Percentiles rank a stretch among this genome's conserved stretches.
phyloP scores from a whole-genome alignment of 345 rosid species.

The Euphorbia peplus region DNA sequence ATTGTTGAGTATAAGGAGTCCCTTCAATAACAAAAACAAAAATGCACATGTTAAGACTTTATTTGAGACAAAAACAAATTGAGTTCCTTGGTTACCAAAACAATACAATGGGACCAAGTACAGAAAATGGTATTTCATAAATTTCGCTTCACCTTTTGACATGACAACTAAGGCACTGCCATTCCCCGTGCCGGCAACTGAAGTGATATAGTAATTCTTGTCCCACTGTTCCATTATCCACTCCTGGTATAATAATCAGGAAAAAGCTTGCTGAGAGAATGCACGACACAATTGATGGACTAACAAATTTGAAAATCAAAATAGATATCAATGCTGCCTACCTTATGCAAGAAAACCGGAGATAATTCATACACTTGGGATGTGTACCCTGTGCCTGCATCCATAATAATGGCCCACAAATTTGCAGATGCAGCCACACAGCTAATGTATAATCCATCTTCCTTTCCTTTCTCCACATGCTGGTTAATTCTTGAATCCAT shows the following conservation, averaged over 20 bases:
- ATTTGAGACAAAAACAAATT: too few relatives aligned
- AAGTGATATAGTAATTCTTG: constrained; percentile 14
- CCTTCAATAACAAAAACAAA: constrained; percentile 12
- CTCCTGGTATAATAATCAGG: constrained; percentile 7
- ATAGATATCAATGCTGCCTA: neutral
- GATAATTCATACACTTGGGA: constrained; percentile 28
- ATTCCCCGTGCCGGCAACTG: constrained; percentile 20
- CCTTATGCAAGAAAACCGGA: constrained; percentile 26
- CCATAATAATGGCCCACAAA: constrained; percentile 28
- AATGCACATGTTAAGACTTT: neutral
- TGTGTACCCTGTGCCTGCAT: constrained; percentile 26
- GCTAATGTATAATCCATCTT: constrained; percentile 27
- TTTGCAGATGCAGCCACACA: constrained; percentile 23
- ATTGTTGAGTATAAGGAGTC: constrained; percentile 26
- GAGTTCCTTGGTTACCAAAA: neutral
- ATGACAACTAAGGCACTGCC: constrained; percentile 26
- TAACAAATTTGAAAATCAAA: neutral
- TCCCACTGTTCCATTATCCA: constrained; percentile 22
- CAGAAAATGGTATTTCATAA: neutral
- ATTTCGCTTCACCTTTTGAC: constrained; percentile 18
- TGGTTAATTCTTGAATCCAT: constrained; percentile 20
- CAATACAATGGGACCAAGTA: neutral
- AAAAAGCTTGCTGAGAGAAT: neutral
- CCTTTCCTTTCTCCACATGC: constrained; percentile 26
- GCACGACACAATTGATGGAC: neutral